phyloP scores from a whole-genome alignment of 1,139 yeast genomes.

The Diutina neorugosa region DNA sequence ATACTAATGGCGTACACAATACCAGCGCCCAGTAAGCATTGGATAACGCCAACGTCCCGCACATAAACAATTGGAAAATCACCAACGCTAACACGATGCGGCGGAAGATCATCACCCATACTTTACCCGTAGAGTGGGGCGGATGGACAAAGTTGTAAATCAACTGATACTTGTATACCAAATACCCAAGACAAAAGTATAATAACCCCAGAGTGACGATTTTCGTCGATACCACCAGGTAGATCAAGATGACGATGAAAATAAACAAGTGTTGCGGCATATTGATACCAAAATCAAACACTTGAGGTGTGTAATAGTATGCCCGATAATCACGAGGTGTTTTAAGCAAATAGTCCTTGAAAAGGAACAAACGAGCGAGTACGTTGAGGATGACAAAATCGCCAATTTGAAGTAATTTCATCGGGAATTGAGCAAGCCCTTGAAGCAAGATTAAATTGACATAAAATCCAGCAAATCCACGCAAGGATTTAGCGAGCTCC shows the following conservation, averaged over 20 bases:
- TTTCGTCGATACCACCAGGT: conserved; percentile 54
- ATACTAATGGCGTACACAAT: conserved; percentile 62
- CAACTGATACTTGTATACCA: conserved; percentile 54
- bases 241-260: conserved; percentile 47
- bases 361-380: conserved; percentile 44
- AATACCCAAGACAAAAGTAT: conserved; percentile 51
- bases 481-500: conserved; percentile 60
- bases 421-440: conserved; percentile 79
- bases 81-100: conserved; percentile 46
- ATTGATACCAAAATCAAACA: conserved; percentile 52
- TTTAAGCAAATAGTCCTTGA: conserved; percentile 28
- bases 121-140: conserved; percentile 59
- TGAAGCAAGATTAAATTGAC: conserved; percentile 74
- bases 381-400: conserved; percentile 37
- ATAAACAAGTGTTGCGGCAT: conserved; percentile 56
- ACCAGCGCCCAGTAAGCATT: conserved; percentile 18
- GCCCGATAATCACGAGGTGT: conserved; percentile 46
- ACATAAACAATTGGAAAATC: conserved; percentile 53
- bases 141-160: conserved; percentile 59
- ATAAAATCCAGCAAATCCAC: conserved; percentile 63
- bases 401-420: conserved; percentile 58
- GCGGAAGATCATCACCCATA: conserved; percentile 56
- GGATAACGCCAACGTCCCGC: conserved; percentile 59
- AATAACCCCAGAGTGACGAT: conserved; percentile 52
- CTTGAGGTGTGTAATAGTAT: conserved; percentile 45